Evolutionary conservation across 768 basidiomycete species (phyloP).

Genomic region (Cyathus striatus): DNA sequence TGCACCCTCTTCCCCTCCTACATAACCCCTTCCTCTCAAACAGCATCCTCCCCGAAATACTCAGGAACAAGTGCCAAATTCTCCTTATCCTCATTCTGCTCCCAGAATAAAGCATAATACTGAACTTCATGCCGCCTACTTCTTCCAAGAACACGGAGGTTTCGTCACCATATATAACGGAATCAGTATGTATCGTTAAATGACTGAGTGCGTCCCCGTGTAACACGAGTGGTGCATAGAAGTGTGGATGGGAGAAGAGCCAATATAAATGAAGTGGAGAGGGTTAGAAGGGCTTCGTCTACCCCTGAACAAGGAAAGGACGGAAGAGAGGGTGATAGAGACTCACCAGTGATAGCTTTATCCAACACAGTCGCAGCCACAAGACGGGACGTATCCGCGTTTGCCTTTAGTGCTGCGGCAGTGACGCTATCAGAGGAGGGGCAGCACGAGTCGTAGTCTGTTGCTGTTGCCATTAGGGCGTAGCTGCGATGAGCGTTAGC

Average conservation of each 20-base stretch:
- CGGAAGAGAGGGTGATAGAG: no score
- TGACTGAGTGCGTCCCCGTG: no score
- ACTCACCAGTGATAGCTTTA: slow-evolving; percentile 41
- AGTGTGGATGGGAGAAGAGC: no score
- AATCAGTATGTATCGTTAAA: no score
- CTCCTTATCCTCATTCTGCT: slow-evolving; percentile 53
- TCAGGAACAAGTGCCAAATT: slow-evolving; percentile 72
- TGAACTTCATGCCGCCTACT: slow-evolving; percentile 77
- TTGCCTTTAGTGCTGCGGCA: slow-evolving; percentile 76
- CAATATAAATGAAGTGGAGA: no score
- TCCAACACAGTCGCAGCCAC: slow-evolving; percentile 68
- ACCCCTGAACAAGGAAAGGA: no score
- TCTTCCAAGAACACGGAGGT: slow-evolving; percentile 55
- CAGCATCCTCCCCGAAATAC: slow-evolving; percentile 55
- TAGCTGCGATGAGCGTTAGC: slow-evolving; percentile 99
- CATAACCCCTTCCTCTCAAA: no score
- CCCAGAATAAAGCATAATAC: slow-evolving; percentile 71
- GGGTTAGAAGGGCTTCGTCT: no score
- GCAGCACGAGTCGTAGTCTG: slow-evolving; percentile 97
- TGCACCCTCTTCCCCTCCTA: no score
- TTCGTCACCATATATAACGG: no score
- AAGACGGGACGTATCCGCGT: slow-evolving; percentile 81
- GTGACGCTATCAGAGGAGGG: slow-evolving; percentile 79
- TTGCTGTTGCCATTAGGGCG: slow-evolving; percentile 84
- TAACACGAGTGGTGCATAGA: no score